Evolutionary conservation across 495 filamentous ascomycete species (phyloP).

Genomic region (Penicillium simplicissimum): DNA sequence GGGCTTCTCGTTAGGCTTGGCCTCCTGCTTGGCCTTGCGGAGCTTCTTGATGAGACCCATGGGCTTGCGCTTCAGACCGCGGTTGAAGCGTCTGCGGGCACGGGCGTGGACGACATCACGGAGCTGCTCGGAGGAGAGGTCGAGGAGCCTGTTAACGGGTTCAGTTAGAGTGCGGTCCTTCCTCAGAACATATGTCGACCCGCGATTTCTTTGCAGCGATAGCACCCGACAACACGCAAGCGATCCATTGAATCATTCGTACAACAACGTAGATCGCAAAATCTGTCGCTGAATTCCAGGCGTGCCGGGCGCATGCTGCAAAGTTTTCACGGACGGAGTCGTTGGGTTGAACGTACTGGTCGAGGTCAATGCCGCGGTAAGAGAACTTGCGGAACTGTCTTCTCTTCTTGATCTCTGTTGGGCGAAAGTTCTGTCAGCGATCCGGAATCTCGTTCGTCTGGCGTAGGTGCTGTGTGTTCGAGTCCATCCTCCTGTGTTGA

Average conservation of each 20-base stretch:
- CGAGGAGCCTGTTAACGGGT: slow-evolving; percentile 71
- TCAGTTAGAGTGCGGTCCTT: slow-evolving; percentile 29
- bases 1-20: slow-evolving; percentile 99
- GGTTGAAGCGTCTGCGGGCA: slow-evolving; percentile 98
- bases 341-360: slow-evolving; percentile 71
- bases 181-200: background rate
- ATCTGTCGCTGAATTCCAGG: slow-evolving; percentile 48
- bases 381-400: slow-evolving; percentile 99
- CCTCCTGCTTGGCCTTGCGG: slow-evolving; percentile 99
- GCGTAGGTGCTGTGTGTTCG: slow-evolving; percentile 15
- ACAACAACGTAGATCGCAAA: background rate
- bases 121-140: slow-evolving; percentile 97
- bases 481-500: slow-evolving; percentile 30
- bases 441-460: slow-evolving; percentile 17
- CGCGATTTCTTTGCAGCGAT: background rate
- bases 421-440: slow-evolving; percentile 44
- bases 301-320: slow-evolving; percentile 13
- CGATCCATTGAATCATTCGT: slow-evolving; percentile 1
- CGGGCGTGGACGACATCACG: slow-evolving; percentile 98
- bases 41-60: slow-evolving; percentile 99
- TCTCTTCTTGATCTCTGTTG: slow-evolving; percentile 92
- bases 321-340: slow-evolving; percentile 41
- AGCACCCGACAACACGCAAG: slow-evolving; percentile 6
- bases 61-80: slow-evolving; percentile 98
- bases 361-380: slow-evolving; percentile 98